Conservation (phyloP, 2,329 filamentous ascomycete genomes). For the Fusarium metavorans region DNA sequence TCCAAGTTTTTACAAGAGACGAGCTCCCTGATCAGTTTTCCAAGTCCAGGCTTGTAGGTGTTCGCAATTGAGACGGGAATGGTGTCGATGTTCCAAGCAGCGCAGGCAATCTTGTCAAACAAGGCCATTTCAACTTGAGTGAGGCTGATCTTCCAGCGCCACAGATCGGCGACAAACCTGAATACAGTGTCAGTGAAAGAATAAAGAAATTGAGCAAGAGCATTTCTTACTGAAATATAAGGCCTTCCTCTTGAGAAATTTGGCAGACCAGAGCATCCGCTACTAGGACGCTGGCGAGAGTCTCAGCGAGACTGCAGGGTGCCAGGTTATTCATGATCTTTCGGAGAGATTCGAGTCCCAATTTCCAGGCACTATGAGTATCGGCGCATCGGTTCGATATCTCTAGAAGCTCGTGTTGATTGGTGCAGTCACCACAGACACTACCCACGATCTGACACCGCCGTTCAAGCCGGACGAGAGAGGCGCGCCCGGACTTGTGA, state of each 20-base stretch:
- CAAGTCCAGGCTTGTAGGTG: conserved; percentile 29
- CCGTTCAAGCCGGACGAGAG: conserved; percentile 19
- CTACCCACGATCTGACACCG: conserved; percentile 14
- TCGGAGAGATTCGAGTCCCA: conserved; percentile 29
- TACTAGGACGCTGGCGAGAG: conserved; percentile 34
- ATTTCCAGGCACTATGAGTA: conserved; percentile 11
- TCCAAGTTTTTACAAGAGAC: conserved; percentile 25
- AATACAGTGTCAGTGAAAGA: conserved; percentile 2
- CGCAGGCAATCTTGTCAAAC: conserved; percentile 41
- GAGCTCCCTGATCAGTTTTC: conserved; percentile 39
- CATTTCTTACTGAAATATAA: conserved; percentile 22
- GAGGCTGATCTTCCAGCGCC: conserved; percentile 42
- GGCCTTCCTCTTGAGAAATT: conserved; percentile 1
- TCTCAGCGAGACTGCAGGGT: conserved; percentile 15
- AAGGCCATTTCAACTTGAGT: conserved; percentile 22
- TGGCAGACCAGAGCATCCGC: conserved; percentile 37
- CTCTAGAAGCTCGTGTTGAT: neutral
- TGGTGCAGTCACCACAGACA: conserved; percentile 6
- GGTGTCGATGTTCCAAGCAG: conserved; percentile 35
- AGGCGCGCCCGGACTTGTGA: conserved; percentile 17
- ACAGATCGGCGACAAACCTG: conserved; percentile 44
- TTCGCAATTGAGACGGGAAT: neutral
- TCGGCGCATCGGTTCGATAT: conserved; percentile 14
- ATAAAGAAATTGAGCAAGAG: neutral
- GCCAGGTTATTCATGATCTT: conserved; percentile 29